Percentiles rank a stretch among this genome's conserved stretches.
These are phyloP conservation scores for Peterozyma xylosa DNA, from an alignment of 805 yeast genomes.

Conservation along the genomic window DNA sequence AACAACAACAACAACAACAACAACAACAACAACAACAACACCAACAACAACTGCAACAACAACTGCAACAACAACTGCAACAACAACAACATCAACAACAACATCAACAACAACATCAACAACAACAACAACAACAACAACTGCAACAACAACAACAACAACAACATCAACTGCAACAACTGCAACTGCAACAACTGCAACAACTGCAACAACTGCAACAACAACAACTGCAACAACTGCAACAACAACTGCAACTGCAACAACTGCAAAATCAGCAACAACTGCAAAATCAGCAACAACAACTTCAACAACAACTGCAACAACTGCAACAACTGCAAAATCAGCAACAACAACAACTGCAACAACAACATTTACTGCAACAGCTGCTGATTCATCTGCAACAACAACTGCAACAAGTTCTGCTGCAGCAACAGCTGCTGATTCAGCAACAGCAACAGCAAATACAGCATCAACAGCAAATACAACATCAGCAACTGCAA, in stretches of 20 bases:
- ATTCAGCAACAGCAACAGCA: too few relatives aligned
- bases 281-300: neutral
- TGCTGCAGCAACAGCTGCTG: too few relatives aligned
- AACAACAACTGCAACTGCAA: neutral
- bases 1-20: neutral
- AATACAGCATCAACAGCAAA: too few relatives aligned
- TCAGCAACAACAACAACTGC: too few relatives aligned
- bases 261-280: neutral
- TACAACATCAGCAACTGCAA: neutral
- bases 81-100: conserved; percentile 10
- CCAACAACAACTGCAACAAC: conserved; percentile 1
- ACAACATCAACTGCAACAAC: neutral
- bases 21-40: neutral
- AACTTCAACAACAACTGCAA: too few relatives aligned
- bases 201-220: neutral
- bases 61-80: conserved; percentile 10
- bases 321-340: too few relatives aligned
- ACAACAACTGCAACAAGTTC: too few relatives aligned
- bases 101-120: conserved; percentile 11
- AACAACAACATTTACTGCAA: too few relatives aligned
- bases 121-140: conserved; percentile 3
- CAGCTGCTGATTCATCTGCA: too few relatives aligned
- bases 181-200: neutral
- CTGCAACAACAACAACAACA: neutral
- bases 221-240: neutral